phyloP scores from a whole-genome alignment of 495 filamentous ascomycete genomes.

The Penicillium goetzii region DNA sequence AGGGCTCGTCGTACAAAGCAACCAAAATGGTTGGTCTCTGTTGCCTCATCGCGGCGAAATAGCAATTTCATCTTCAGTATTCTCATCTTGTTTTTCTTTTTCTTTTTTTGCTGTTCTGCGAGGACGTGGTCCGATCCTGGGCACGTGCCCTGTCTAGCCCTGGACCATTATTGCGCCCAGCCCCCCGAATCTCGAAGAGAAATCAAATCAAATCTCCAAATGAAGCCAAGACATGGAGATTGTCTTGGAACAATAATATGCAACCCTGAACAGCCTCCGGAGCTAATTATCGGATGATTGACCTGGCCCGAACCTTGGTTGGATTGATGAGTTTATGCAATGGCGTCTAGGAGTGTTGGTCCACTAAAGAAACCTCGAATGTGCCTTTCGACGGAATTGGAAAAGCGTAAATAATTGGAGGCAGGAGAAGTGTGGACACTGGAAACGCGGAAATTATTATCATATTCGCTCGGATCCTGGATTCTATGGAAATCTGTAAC shows the following conservation, averaged over 20 bases:
- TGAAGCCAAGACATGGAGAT: not conserved
- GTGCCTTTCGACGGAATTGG: not conserved
- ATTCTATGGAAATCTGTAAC: not conserved
- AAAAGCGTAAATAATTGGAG: too few relatives aligned
- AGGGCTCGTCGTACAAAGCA: slow-evolving; percentile 20
- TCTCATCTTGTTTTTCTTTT: not conserved
- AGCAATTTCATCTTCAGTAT: slow-evolving; percentile 7
- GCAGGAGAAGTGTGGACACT: not conserved
- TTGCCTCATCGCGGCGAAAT: slow-evolving; percentile 17
- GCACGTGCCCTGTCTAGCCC: slow-evolving; percentile 29
- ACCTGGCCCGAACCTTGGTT: slow-evolving; percentile 23
- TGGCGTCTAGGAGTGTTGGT: slow-evolving; percentile 1
- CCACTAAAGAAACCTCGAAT: slow-evolving; percentile 19
- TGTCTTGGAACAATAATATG: slow-evolving; percentile 26
- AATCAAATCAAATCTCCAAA: not conserved
- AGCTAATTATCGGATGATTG: slow-evolving; percentile 19
- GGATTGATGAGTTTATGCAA: slow-evolving; percentile 26
- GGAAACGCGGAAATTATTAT: not conserved
- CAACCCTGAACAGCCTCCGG: slow-evolving; percentile 16
- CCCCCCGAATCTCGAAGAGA: not conserved
- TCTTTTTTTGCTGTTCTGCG: not conserved
- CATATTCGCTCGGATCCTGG: too few relatives aligned
- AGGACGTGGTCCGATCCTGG: slow-evolving; percentile 11
- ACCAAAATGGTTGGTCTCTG: slow-evolving; percentile 3
- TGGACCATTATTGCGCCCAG: not conserved